phyloP scores from a whole-genome alignment of 441 rosid species.

The Arabidopsis hybrid region DNA sequence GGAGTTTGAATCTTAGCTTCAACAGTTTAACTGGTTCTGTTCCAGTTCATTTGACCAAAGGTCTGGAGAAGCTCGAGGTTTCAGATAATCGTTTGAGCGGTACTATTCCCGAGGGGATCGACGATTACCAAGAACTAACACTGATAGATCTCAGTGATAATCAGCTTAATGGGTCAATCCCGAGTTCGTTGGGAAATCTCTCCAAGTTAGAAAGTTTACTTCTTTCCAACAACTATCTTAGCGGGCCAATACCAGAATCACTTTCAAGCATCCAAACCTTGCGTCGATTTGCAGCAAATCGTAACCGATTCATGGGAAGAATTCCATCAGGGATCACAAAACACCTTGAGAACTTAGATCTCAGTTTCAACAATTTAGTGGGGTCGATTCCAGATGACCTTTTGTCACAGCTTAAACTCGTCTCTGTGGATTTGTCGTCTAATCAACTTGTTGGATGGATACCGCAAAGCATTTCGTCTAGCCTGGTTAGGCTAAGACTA shows the following conservation, averaged over 20 bases:
- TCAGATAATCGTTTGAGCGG: slow-evolving; percentile 51
- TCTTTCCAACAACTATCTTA: slow-evolving; percentile 58
- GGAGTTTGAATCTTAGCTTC: slow-evolving; percentile 54
- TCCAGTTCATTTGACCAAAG: slow-evolving; percentile 49
- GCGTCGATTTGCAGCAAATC: slow-evolving; percentile 66
- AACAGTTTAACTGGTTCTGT: slow-evolving; percentile 52
- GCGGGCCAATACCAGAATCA: slow-evolving; percentile 54
- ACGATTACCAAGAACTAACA: slow-evolving; percentile 47
- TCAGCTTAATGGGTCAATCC: slow-evolving; percentile 55
- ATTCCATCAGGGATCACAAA: slow-evolving; percentile 61
- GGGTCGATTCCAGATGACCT: slow-evolving; percentile 63
- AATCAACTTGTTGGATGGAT: slow-evolving; percentile 55
- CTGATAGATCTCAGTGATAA: slow-evolving; percentile 66
- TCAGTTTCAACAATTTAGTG: slow-evolving; percentile 59
- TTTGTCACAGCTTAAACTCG: slow-evolving; percentile 47
- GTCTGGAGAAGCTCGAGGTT: slow-evolving; percentile 57
- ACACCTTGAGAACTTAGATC: slow-evolving; percentile 54
- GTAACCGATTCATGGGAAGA: slow-evolving; percentile 51
- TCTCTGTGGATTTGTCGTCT: slow-evolving; percentile 61
- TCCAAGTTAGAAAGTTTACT: slow-evolving; percentile 53
- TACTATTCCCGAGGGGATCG: slow-evolving; percentile 56
- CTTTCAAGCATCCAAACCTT: slow-evolving; percentile 58
- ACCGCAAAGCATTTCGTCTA: slow-evolving; percentile 52
- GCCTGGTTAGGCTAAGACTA: slow-evolving; percentile 69
- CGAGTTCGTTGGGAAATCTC: slow-evolving; percentile 57